A percentile compares a stretch with the other conserved stretches of the same genome.
These are phyloP conservation scores for Neofusicoccum kwambonambiense DNA, from an alignment of 2,329 filamentous ascomycete species.

Conservation along the genomic window DNA sequence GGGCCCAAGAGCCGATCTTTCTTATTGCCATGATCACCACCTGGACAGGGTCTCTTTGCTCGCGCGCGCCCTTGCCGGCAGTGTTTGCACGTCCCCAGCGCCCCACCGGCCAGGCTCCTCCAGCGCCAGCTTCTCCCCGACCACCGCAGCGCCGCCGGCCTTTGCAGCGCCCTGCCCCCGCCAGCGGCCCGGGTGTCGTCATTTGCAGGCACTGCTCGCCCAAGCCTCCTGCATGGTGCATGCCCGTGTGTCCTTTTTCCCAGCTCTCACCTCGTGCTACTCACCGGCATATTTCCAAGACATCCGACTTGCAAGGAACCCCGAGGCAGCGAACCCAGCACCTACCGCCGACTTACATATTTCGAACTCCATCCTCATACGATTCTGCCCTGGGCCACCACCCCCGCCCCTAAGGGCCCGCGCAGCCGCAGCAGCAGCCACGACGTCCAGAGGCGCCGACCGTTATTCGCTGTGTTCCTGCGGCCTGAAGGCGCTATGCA, in stretches of 20 bases:
- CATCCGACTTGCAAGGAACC: slow-evolving; percentile 13
- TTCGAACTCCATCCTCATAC: slow-evolving; percentile 11
- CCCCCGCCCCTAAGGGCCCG: slow-evolving; percentile 1
- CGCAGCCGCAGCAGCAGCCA: slow-evolving; percentile 12
- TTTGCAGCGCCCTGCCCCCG: background rate
- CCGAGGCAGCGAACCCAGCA: background rate
- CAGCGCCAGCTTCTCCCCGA: slow-evolving; percentile 4
- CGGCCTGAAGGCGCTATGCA: slow-evolving; percentile 37
- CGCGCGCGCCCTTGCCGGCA: background rate
- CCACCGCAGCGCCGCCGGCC: background rate
- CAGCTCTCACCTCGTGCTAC: slow-evolving; percentile 17
- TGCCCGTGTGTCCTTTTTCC: slow-evolving; percentile 14
- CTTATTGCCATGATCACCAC: slow-evolving; percentile 20
- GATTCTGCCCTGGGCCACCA: slow-evolving; percentile 11
- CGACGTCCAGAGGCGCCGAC: slow-evolving; percentile 1
- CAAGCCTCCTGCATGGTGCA: slow-evolving; percentile 16
- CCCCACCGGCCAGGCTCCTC: background rate
- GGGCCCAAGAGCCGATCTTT: slow-evolving; percentile 18
- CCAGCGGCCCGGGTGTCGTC: slow-evolving; percentile 14
- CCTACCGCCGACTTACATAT: slow-evolving; percentile 3
- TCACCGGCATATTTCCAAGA: slow-evolving; percentile 15
- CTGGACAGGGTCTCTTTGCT: slow-evolving; percentile 16
- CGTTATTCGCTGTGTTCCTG: slow-evolving; percentile 18
- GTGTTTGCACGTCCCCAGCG: background rate
- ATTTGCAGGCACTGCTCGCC: slow-evolving; percentile 11